phyloP scores from a whole-genome alignment of 441 rosid species.

The Populus trichocarpa region DNA sequence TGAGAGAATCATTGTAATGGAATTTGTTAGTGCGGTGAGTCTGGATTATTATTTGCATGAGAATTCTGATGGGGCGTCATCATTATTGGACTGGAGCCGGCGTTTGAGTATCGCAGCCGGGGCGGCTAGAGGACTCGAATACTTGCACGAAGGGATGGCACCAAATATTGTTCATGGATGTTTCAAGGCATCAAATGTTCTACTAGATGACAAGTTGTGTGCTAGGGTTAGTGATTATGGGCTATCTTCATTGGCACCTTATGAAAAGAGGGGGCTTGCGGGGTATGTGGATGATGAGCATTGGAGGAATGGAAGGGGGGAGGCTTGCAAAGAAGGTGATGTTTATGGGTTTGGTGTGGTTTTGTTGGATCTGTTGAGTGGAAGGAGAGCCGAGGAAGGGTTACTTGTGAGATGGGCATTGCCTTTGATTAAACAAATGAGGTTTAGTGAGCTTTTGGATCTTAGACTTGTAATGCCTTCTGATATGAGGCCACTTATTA shows the following conservation, averaged over 20 bases:
- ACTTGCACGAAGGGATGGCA: slow-evolving; percentile 48
- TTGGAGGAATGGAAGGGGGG: slow-evolving; percentile 29
- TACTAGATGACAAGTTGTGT: slow-evolving; percentile 44
- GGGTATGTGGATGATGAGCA: slow-evolving; percentile 64
- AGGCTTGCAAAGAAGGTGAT: slow-evolving; percentile 60
- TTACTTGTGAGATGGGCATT: slow-evolving; percentile 68
- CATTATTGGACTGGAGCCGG: slow-evolving; percentile 56
- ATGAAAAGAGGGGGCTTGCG: slow-evolving; percentile 46
- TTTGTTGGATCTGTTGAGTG: slow-evolving; percentile 69
- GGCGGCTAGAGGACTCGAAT: slow-evolving; percentile 29
- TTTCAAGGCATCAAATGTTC: slow-evolving; percentile 55
- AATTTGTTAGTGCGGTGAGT: no score
- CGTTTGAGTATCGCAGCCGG: slow-evolving; percentile 58
- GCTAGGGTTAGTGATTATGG: slow-evolving; percentile 71
- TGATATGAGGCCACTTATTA: slow-evolving; percentile 45
- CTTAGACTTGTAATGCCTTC: slow-evolving; percentile 46
- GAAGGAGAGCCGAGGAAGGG: slow-evolving; percentile 63
- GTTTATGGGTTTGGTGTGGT: slow-evolving; percentile 79
- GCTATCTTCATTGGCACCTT: slow-evolving; percentile 47
- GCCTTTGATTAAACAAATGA: slow-evolving; percentile 67
- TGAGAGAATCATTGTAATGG: slow-evolving; percentile 64
- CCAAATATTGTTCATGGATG: slow-evolving; percentile 66
- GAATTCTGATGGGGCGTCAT: slow-evolving; percentile 34
- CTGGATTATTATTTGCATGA: slow-evolving; percentile 53
- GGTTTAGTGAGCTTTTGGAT: slow-evolving; percentile 56